Evolutionary conservation across 2,329 filamentous ascomycete genomes (phyloP).

Genomic region (Phyllosticta paracitricarpa): DNA sequence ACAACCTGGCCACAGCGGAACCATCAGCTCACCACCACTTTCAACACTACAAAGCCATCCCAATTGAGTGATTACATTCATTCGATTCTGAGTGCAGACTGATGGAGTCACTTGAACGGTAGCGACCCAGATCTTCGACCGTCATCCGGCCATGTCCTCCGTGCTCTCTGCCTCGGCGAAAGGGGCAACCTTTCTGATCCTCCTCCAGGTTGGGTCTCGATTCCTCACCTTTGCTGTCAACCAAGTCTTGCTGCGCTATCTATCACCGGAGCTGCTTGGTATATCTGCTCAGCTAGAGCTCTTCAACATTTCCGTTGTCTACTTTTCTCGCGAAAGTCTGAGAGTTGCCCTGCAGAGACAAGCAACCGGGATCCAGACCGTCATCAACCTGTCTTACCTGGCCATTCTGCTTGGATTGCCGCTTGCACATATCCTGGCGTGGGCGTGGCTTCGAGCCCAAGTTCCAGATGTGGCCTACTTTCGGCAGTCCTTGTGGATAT

Average conservation of each 20-base stretch:
- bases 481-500: slow-evolving; percentile 42
- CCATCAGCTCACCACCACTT: too few relatives aligned
- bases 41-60: background rate
- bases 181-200: slow-evolving; percentile 76
- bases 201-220: slow-evolving; percentile 79
- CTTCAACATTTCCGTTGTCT: slow-evolving; percentile 85
- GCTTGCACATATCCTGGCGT: slow-evolving; percentile 54
- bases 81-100: background rate
- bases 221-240: slow-evolving; percentile 85
- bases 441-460: slow-evolving; percentile 53
- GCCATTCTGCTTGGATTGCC: slow-evolving; percentile 58
- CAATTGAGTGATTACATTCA: background rate
- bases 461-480: slow-evolving; percentile 54
- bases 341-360: slow-evolving; percentile 86
- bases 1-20: too few relatives aligned
- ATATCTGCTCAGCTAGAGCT: slow-evolving; percentile 85
- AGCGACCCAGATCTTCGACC: slow-evolving; percentile 9
- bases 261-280: slow-evolving; percentile 77
- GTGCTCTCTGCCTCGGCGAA: slow-evolving; percentile 44
- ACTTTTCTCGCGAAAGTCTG: slow-evolving; percentile 85
- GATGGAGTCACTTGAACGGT: slow-evolving; percentile 2
- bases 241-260: slow-evolving; percentile 76
- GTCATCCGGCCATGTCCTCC: slow-evolving; percentile 11
- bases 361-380: slow-evolving; percentile 52
- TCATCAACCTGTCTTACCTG: slow-evolving; percentile 82